Conservation (phyloP, 1,284 basidiomycete species). For the Irpex sp. region DNA sequence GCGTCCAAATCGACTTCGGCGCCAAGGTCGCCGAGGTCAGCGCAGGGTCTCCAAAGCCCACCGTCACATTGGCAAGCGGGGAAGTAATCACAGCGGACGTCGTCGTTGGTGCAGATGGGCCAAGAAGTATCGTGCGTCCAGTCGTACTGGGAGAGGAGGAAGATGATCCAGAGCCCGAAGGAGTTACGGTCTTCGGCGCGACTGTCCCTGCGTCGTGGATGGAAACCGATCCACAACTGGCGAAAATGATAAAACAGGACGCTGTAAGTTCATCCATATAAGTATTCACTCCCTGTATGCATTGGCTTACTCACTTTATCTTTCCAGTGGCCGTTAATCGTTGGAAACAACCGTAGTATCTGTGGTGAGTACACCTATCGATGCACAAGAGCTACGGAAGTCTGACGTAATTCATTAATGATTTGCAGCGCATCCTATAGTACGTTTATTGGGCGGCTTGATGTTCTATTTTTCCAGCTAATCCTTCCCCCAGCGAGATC, state of each 20-base stretch:
- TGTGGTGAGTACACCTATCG: slow-evolving; percentile 8
- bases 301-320: slow-evolving; percentile 2
- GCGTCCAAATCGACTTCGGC: slow-evolving; percentile 38
- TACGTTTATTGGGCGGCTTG: slow-evolving; percentile 1
- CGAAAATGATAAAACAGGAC: background rate
- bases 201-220: slow-evolving; percentile 29
- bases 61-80: slow-evolving; percentile 28
- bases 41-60: slow-evolving; percentile 14
- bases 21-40: slow-evolving; percentile 26
- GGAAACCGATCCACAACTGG: slow-evolving; percentile 10
- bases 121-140: slow-evolving; percentile 8
- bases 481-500: background rate
- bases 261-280: background rate
- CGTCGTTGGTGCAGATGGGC: slow-evolving; percentile 14
- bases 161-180: slow-evolving; percentile 7
- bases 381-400: background rate
- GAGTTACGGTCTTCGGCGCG: slow-evolving; percentile 29
- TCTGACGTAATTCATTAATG: background rate
- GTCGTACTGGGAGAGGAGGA: slow-evolving; percentile 5
- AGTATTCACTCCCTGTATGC: background rate
- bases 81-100: slow-evolving; percentile 31
- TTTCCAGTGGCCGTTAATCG: slow-evolving; percentile 13
- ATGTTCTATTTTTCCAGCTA: background rate
- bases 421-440: slow-evolving; percentile 12
- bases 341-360: slow-evolving; percentile 13